Evolutionary conservation across 305 asterid genomes (phyloP), one percentile per base, ranked within the genome.

Genomic region (Ajuga reptans): DNA sequence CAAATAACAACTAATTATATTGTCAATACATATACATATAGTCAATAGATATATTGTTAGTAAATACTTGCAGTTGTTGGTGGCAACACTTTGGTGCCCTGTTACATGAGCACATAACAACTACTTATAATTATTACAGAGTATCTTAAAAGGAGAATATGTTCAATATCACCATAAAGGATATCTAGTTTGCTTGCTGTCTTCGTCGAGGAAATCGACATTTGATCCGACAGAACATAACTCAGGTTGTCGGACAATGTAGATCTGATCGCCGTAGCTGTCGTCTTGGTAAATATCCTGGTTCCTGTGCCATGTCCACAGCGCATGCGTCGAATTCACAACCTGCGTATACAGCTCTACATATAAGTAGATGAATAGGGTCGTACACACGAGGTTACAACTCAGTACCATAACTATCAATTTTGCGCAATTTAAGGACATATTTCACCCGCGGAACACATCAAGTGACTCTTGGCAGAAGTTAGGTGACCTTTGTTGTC

Each of bases 241-340:
- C 10, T 86, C 78, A 54, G 93, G 97, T 71, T 85, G 92, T 54
- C 98, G 77, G 6, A 89, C 86, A 31, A 92, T 81, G 87, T 88
- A 92, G 46, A 92, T 82, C 65, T 78, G 90, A 79, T 92, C 98
- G 2, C 97, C 97, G 4, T 53, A 68, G 77, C 79, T 80, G 77
- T 89, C 53, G 56, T 79, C 81, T 56, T 81, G 62, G 70, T 88
- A 90, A 31, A 82, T 78, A 27, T 84, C 95, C 74, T 88, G 96
- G 69, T 90, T 92, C 73, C 98, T 77, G 61, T 92, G 97, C 96
- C 98, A 92, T 18, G 95, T 92, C 98, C 97, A 92, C 10, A 92
- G 75, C 1, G 96, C 95, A 64, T 89, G 50, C 1, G 91, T 89
- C 51, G 86, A 75, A 71, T 92, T 92, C 84, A 71, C 79, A 60